Evolutionary conservation across 2,329 filamentous ascomycete species (phyloP).

Genomic region (Penicillium sp.): DNA sequence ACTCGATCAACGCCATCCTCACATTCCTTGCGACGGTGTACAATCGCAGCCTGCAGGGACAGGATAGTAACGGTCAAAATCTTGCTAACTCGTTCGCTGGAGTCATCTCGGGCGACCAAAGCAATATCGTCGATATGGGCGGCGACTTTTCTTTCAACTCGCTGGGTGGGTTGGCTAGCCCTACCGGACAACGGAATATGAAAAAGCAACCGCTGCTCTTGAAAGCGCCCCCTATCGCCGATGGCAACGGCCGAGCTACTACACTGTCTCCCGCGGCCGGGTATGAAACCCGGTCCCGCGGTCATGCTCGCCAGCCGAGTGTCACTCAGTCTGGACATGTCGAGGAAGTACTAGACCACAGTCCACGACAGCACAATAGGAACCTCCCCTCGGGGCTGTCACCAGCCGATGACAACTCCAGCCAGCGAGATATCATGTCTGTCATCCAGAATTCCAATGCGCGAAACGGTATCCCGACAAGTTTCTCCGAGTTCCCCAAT

Average conservation of each 20-base stretch:
- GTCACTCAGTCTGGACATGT: conserved; percentile 35
- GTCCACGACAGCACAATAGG: conserved; percentile 27
- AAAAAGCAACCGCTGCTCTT: conserved; percentile 47
- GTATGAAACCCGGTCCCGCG: conserved; percentile 31
- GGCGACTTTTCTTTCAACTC: conserved; percentile 46
- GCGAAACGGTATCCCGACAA: conserved; percentile 37
- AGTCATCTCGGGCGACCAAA: conserved; percentile 61
- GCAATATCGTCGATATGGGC: conserved; percentile 60
- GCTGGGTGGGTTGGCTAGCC: conserved; percentile 34
- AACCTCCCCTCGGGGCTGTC: conserved; percentile 20
- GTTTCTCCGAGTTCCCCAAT: conserved; percentile 42
- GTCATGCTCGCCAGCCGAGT: conserved; percentile 31
- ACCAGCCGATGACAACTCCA: conserved; percentile 18
- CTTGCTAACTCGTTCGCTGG: conserved; percentile 79
- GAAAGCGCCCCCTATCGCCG: conserved; percentile 39
- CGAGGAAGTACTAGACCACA: conserved; percentile 45
- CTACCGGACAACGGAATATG: conserved; percentile 38
- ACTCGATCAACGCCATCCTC: conserved; percentile 97
- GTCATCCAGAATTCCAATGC: conserved; percentile 48
- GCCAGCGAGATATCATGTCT: conserved; percentile 47
- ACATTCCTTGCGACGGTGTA: conserved; percentile 97
- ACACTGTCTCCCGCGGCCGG: conserved; percentile 36
- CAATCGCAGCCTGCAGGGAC: conserved; percentile 83
- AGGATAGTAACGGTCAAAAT: conserved; percentile 63
- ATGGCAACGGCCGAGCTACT: conserved; percentile 29